Evolutionary conservation across 352 stramenopile genomes (phyloP).

Genomic region (Globisporangium nodosum): DNA sequence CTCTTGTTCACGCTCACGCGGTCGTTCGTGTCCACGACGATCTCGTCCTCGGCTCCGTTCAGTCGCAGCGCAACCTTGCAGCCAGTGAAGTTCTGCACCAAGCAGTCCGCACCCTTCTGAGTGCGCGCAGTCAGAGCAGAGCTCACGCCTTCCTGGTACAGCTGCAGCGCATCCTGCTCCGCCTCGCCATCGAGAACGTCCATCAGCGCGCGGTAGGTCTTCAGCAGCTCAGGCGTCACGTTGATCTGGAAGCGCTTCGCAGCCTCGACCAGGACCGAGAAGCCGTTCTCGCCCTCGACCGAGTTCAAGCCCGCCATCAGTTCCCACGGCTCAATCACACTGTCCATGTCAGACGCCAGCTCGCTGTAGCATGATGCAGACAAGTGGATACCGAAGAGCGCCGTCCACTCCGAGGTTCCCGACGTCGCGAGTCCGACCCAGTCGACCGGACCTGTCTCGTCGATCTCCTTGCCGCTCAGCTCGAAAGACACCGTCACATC

Average conservation of each 20-base stretch:
- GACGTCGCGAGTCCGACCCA: conserved; percentile 49
- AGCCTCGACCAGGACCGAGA: conserved; percentile 54
- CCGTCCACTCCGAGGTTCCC: conserved; percentile 49
- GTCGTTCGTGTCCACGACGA: conserved; percentile 40
- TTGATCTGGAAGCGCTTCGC: conserved; percentile 75
- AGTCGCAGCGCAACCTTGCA: conserved; percentile 47
- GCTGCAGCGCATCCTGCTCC: conserved; percentile 48
- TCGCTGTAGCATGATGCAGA: conserved; percentile 70
- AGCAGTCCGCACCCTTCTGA: conserved; percentile 37
- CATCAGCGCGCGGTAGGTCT: conserved; percentile 72
- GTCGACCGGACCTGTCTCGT: conserved; percentile 42
- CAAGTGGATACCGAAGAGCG: conserved; percentile 58
- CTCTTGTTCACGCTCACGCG: conserved; percentile 31
- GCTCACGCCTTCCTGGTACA: conserved; percentile 60
- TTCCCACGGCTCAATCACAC: conserved; percentile 70
- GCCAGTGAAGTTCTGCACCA: conserved; percentile 72
- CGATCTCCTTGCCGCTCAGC: conserved; percentile 47
- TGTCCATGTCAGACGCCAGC: conserved; percentile 62
- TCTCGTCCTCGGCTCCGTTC: conserved; percentile 29
- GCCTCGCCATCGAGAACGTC: conserved; percentile 68
- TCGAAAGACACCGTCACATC: conserved; percentile 55
- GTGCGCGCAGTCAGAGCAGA: conserved; percentile 28
- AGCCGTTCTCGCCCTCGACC: conserved; percentile 49
- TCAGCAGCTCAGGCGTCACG: conserved; percentile 61
- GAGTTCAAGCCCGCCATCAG: conserved; percentile 49